Evolutionary conservation across 2,329 filamentous ascomycete species (phyloP).

Genomic region (Pseudocercospora eumusae): DNA sequence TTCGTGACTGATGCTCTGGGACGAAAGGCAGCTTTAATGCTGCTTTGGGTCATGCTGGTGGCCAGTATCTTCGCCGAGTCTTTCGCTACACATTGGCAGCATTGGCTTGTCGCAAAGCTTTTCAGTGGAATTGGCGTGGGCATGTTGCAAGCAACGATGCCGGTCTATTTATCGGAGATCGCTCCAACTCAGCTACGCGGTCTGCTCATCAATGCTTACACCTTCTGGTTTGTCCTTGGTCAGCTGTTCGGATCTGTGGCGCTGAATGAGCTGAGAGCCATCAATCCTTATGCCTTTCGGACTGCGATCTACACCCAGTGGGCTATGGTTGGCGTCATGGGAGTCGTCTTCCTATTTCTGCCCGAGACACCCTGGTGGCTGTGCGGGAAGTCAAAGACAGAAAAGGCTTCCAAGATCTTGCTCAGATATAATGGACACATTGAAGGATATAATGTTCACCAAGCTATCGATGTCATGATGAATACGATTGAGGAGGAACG

Average conservation of each 20-base stretch:
- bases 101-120: constrained; percentile 43
- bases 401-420: constrained; percentile 39
- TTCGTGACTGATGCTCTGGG: constrained; percentile 42
- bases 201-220: constrained; percentile 46
- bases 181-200: constrained; percentile 47
- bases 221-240: constrained; percentile 50
- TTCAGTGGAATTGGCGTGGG: constrained; percentile 46
- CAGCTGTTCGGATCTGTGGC: constrained; percentile 49
- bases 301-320: constrained; percentile 51
- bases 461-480: constrained; percentile 43
- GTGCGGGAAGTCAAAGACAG: constrained; percentile 17
- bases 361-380: constrained; percentile 44
- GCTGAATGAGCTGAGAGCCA: constrained; percentile 40
- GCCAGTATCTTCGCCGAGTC: constrained; percentile 45
- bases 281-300: constrained; percentile 40
- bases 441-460: constrained; percentile 39
- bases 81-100: constrained; percentile 43
- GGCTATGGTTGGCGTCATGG: constrained; percentile 48
- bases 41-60: constrained; percentile 38
- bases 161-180: constrained; percentile 47
- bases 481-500: constrained; percentile 42
- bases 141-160: constrained; percentile 47
- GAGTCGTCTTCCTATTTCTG: constrained; percentile 44
- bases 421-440: constrained; percentile 35
- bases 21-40: constrained; percentile 33